Conservation (phyloP, 2,329 filamentous ascomycete species). For the Blastomyces emzantsi region DNA sequence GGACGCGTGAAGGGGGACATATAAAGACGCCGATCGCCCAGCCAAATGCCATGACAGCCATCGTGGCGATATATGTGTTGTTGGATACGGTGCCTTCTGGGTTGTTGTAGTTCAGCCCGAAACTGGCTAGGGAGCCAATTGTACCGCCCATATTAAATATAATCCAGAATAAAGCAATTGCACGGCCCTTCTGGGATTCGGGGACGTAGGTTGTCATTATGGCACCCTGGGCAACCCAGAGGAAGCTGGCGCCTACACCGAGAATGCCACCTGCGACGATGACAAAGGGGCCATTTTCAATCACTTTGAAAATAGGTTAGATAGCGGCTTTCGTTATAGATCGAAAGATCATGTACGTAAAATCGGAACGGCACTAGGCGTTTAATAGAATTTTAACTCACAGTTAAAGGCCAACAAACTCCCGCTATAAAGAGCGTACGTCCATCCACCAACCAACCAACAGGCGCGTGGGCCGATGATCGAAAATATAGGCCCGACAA, state of each 20-base stretch:
- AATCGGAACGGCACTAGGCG: neutral
- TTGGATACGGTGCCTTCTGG: constrained; percentile 40
- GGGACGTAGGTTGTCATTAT: constrained; percentile 43
- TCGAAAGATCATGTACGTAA: neutral
- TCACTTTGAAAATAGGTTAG: constrained; percentile 17
- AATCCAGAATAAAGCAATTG: constrained; percentile 39
- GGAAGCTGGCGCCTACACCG: constrained; percentile 39
- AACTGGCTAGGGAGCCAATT: constrained; percentile 38
- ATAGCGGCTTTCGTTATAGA: neutral
- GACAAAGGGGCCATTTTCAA: constrained; percentile 36
- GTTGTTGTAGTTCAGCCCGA: constrained; percentile 38
- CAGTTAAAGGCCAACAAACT: constrained; percentile 39
- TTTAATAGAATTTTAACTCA: constrained; percentile 14
- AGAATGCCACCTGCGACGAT: constrained; percentile 40
- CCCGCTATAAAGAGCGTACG: constrained; percentile 40
- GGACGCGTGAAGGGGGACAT: constrained; percentile 40
- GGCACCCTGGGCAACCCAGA: constrained; percentile 42
- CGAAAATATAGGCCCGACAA: constrained; percentile 39
- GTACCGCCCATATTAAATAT: constrained; percentile 41
- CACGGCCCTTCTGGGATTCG: constrained; percentile 38
- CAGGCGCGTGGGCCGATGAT: constrained; percentile 37
- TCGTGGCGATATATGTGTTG: constrained; percentile 44
- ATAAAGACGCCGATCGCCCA: constrained; percentile 42
- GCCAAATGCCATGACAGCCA: constrained; percentile 44
- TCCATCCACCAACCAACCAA: constrained; percentile 40